A percentile compares a stretch with the other conserved stretches of the same genome.
These are phyloP conservation scores for Sphagnum contortum DNA, from an alignment of 225 moss, liverwort and hornwort genomes.

Conservation along the genomic window DNA sequence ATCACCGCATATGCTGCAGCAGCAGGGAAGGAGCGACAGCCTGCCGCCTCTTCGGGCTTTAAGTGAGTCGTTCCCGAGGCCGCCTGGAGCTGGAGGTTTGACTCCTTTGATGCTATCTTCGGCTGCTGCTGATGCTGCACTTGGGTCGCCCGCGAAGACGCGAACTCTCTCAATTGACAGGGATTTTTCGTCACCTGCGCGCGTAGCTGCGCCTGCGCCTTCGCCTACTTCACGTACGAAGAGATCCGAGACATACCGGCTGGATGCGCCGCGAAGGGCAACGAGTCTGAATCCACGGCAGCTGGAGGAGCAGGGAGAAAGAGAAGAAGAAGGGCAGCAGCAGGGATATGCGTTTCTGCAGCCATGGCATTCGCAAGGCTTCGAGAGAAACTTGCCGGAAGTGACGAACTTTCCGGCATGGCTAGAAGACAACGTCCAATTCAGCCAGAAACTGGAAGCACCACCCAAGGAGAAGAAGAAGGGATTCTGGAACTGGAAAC, in stretches of 20 bases:
- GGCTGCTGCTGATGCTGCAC: slow-evolving; percentile 13
- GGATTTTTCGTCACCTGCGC: neutral
- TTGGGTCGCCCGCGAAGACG: slow-evolving; percentile 12
- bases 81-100: neutral
- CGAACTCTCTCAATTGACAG: slow-evolving; percentile 3
- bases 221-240: slow-evolving; percentile 14
- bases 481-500: slow-evolving; percentile 91
- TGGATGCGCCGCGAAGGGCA: slow-evolving; percentile 9
- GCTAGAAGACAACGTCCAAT: slow-evolving; percentile 65
- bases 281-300: neutral
- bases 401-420: slow-evolving; percentile 51
- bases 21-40: too few species aligned
- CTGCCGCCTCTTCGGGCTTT: neutral
- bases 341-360: slow-evolving; percentile 11
- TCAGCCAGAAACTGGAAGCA: slow-evolving; percentile 71
- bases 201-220: neutral
- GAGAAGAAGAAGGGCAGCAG: too few species aligned
- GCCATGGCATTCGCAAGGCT: slow-evolving; percentile 83
- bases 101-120: slow-evolving; percentile 26
- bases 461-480: slow-evolving; percentile 56
- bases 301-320: neutral
- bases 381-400: slow-evolving; percentile 45
- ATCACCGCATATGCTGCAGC: too few species aligned
- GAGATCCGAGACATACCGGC: slow-evolving; percentile 12
- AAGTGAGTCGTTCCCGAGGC: slow-evolving; percentile 11